Conservation (phyloP, 2,329 filamentous ascomycete species). For the Aureobasidium sp. region DNA sequence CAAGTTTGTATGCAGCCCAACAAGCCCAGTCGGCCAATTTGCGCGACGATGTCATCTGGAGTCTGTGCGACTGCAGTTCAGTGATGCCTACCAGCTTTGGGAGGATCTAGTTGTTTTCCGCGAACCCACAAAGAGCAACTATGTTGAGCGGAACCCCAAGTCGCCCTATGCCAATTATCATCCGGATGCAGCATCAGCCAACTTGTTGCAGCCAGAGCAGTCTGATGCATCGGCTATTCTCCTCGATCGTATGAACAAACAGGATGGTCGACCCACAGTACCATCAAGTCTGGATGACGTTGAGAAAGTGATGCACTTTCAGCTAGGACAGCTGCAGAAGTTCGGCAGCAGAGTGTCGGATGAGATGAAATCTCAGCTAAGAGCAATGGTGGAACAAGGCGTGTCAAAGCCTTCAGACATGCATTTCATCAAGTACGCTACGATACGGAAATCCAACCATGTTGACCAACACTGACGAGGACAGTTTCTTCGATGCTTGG, state of each 20-base stretch:
- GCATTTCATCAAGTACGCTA: constrained; percentile 63
- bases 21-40: constrained; percentile 73
- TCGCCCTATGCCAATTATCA: constrained; percentile 20
- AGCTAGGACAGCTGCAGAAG: constrained; percentile 80
- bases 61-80: constrained; percentile 72
- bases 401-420: constrained; percentile 63
- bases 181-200: constrained; percentile 8
- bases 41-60: constrained; percentile 71
- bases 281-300: constrained; percentile 69
- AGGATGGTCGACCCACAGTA: constrained; percentile 23
- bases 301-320: constrained; percentile 76
- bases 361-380: constrained; percentile 63
- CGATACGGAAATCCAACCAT: background rate
- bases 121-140: constrained; percentile 60
- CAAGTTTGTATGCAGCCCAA: constrained; percentile 53
- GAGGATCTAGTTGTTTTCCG: constrained; percentile 74
- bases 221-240: constrained; percentile 21
- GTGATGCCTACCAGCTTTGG: constrained; percentile 74
- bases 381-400: constrained; percentile 58
- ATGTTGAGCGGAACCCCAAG: constrained; percentile 48
- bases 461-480: background rate
- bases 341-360: constrained; percentile 71
- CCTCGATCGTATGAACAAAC: constrained; percentile 17
- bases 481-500: constrained; percentile 85
- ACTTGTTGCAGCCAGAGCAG: constrained; percentile 34